phyloP scores from a whole-genome alignment of 129 eudicot species.

The Escallonia rubra region DNA sequence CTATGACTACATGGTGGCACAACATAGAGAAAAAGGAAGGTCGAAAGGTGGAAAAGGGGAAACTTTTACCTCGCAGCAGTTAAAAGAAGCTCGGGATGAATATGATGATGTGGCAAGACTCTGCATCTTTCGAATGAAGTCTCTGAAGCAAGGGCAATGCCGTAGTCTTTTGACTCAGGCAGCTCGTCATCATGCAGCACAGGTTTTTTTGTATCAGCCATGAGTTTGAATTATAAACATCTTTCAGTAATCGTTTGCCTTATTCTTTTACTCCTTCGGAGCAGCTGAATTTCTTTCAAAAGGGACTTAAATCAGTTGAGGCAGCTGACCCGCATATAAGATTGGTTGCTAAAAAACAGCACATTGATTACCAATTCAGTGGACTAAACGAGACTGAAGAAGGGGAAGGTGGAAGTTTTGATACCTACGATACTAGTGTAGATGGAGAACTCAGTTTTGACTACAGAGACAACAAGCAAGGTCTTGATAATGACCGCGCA shows the following conservation, averaged over 20 bases:
- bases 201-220: slow-evolving; percentile 40
- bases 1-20: slow-evolving; percentile 71
- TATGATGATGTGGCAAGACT: slow-evolving; percentile 71
- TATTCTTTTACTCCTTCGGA: slow-evolving; percentile 19
- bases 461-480: slow-evolving; percentile 45
- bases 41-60: slow-evolving; percentile 70
- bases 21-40: slow-evolving; percentile 66
- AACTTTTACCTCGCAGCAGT: slow-evolving; percentile 45
- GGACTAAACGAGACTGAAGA: slow-evolving; percentile 48
- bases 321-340: slow-evolving; percentile 68
- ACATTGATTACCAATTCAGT: slow-evolving; percentile 66
- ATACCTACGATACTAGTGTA: slow-evolving; percentile 39
- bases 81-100: slow-evolving; percentile 74
- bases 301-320: slow-evolving; percentile 78
- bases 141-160: slow-evolving; percentile 90
- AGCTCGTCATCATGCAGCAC: slow-evolving; percentile 94
- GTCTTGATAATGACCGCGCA: slow-evolving; percentile 38
- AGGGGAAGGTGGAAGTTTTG: slow-evolving; percentile 33
- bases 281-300: slow-evolving; percentile 86
- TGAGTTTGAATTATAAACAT: not conserved
- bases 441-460: slow-evolving; percentile 74
- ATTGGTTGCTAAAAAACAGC: slow-evolving; percentile 69
- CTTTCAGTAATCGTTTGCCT: too few species aligned
- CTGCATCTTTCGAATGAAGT: slow-evolving; percentile 69
- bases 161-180: slow-evolving; percentile 93